Conservation (phyloP, 1,284 basidiomycete species). For the Bondarzewia mesenterica region DNA sequence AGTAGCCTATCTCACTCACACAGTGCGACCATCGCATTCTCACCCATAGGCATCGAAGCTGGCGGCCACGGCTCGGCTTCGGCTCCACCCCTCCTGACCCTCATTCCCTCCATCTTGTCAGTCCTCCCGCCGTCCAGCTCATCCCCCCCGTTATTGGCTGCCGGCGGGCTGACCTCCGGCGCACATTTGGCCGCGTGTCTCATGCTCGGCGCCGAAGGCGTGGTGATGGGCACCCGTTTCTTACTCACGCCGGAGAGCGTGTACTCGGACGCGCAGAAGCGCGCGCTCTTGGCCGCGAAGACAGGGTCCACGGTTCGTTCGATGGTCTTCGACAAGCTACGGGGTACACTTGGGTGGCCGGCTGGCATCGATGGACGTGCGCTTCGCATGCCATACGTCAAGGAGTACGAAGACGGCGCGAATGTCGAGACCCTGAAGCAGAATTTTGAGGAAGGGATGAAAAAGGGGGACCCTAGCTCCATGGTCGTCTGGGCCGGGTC, state of each 20-base stretch:
- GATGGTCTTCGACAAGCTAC: constrained; percentile 56
- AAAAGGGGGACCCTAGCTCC: constrained; percentile 37
- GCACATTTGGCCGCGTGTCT: constrained; percentile 57
- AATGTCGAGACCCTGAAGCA: constrained; percentile 34
- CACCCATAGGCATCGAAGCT: constrained; percentile 60
- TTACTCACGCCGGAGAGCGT: constrained; percentile 56
- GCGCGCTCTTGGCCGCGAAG: constrained; percentile 43
- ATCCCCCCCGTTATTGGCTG: constrained; percentile 51
- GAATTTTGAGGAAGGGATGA: constrained; percentile 35
- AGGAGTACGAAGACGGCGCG: constrained; percentile 47
- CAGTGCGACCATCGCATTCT: background rate
- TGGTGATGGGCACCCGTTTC: constrained; percentile 66
- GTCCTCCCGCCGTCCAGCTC: constrained; percentile 24
- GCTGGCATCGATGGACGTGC: constrained; percentile 57
- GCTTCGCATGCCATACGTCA: constrained; percentile 47
- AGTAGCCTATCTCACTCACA: too few relatives aligned
- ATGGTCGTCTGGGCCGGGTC: constrained; percentile 66
- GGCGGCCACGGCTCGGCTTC: constrained; percentile 61
- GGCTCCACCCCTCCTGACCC: constrained; percentile 48
- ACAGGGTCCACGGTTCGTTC: constrained; percentile 47
- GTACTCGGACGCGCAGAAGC: constrained; percentile 49
- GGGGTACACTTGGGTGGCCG: constrained; percentile 60
- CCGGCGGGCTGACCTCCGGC: constrained; percentile 47
- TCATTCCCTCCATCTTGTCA: constrained; percentile 51
- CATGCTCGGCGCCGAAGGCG: constrained; percentile 57